Evolutionary conservation across 768 basidiomycete genomes (phyloP).

Genomic region (Lactarius vividus): DNA sequence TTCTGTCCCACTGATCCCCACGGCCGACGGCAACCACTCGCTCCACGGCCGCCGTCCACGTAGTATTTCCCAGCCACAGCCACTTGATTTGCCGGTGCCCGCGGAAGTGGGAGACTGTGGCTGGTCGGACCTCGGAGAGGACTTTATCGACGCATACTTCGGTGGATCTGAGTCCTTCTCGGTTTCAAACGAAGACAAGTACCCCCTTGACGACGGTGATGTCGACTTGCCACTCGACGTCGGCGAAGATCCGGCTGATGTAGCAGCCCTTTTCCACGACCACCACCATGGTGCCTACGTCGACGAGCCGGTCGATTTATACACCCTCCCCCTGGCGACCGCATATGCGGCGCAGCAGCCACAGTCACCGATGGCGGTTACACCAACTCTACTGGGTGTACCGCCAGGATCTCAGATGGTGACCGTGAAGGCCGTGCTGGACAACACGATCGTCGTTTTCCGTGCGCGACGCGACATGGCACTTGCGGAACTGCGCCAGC

Average conservation of each 20-base stretch:
- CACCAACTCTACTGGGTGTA: slow-evolving; percentile 9
- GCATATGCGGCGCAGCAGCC: background rate
- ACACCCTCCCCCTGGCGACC: background rate
- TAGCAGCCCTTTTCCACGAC: background rate
- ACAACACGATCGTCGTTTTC: slow-evolving; percentile 61
- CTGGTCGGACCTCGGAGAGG: slow-evolving; percentile 33
- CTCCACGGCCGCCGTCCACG: slow-evolving; percentile 8
- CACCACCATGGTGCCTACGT: background rate
- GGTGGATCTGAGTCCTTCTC: slow-evolving; percentile 33
- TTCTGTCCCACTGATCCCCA: background rate
- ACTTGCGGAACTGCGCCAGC: slow-evolving; percentile 53
- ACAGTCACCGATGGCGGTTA: slow-evolving; percentile 23
- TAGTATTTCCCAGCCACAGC: slow-evolving; percentile 23
- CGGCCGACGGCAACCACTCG: background rate
- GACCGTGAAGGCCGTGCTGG: slow-evolving; percentile 63
- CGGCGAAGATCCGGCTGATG: slow-evolving; percentile 1
- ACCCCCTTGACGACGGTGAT: background rate
- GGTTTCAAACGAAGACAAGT: background rate
- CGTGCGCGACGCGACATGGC: slow-evolving; percentile 47
- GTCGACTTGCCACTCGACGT: background rate
- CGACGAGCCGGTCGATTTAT: background rate
- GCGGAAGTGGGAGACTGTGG: slow-evolving; percentile 29
- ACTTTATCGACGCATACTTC: slow-evolving; percentile 44
- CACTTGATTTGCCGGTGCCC: slow-evolving; percentile 29
- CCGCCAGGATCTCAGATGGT: slow-evolving; percentile 33